Conservation (phyloP, 2,329 filamentous ascomycete genomes). For the Orbilia ellipsospora region DNA sequence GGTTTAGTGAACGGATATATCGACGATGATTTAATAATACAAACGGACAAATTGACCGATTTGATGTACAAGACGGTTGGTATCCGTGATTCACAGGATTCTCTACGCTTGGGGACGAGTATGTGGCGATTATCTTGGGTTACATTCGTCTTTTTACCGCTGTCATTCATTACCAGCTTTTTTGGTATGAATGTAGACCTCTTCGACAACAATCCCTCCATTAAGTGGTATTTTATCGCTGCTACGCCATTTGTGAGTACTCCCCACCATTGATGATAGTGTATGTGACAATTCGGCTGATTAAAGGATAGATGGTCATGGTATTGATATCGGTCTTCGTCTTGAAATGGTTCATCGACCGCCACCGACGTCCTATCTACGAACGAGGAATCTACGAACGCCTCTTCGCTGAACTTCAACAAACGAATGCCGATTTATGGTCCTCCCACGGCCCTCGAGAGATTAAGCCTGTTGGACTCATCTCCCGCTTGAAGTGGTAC, state of each 20-base stretch:
- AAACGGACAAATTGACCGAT: conserved; percentile 66
- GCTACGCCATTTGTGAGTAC: conserved; percentile 63
- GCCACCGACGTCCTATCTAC: conserved; percentile 57
- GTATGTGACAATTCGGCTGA: neutral
- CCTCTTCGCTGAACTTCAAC: conserved; percentile 66
- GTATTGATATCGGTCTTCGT: conserved; percentile 65
- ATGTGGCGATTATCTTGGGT: conserved; percentile 62
- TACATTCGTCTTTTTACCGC: conserved; percentile 63
- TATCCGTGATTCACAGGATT: conserved; percentile 67
- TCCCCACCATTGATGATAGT: neutral
- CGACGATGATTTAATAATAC: conserved; percentile 67
- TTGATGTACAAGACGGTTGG: conserved; percentile 68
- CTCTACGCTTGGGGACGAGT: conserved; percentile 64
- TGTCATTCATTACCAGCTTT: conserved; percentile 61
- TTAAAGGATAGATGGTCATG: conserved; percentile 61
- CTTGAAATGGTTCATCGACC: conserved; percentile 58
- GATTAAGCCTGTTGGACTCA: conserved; percentile 63
- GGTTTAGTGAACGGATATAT: conserved; percentile 64
- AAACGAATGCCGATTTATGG: conserved; percentile 66
- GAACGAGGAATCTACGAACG: conserved; percentile 66
- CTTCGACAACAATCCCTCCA: conserved; percentile 63
- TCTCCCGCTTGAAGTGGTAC: conserved; percentile 65
- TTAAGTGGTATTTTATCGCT: conserved; percentile 67
- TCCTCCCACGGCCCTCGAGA: conserved; percentile 65
- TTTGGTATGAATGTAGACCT: conserved; percentile 68